Evolutionary conservation across 1,284 basidiomycete species (phyloP).

Genomic region (Cryptococcus sp.): DNA sequence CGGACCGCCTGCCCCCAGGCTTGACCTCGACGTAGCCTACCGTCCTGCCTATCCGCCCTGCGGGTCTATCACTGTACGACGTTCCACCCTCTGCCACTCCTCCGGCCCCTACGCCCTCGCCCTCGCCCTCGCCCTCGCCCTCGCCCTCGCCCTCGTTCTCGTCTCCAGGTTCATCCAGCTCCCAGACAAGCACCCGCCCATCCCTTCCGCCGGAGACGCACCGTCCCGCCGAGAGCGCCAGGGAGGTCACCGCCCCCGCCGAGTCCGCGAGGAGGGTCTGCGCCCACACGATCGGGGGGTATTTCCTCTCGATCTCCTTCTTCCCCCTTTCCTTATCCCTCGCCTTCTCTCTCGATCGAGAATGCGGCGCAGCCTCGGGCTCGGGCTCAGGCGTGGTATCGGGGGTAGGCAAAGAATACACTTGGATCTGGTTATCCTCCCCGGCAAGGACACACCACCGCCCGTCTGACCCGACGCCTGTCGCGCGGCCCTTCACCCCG

Average conservation of each 20-base stretch:
- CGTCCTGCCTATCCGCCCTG: constrained; percentile 27
- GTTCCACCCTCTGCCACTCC: too few relatives aligned
- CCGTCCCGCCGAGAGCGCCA: constrained; percentile 36
- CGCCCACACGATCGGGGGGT: constrained; percentile 30
- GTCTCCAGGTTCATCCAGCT: constrained; percentile 34
- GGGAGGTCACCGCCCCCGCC: constrained; percentile 32
- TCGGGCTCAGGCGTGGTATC: neutral
- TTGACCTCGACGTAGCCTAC: constrained; percentile 43
- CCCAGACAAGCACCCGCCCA: constrained; percentile 48
- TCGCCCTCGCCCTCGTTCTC: constrained; percentile 12
- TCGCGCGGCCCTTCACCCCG: constrained; percentile 38
- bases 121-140: neutral
- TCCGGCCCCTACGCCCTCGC: neutral
- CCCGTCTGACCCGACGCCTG: constrained; percentile 43
- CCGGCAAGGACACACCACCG: constrained; percentile 49
- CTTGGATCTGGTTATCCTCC: constrained; percentile 46
- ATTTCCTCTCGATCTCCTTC: neutral
- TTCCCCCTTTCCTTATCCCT: neutral
- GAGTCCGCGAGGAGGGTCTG: constrained; percentile 46
- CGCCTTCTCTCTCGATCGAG: neutral
- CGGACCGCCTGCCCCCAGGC: constrained; percentile 22
- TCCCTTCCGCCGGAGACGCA: constrained; percentile 45
- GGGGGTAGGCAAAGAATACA: constrained; percentile 39
- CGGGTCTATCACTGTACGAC: too few relatives aligned
- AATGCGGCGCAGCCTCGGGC: neutral